Conservation (phyloP, 257 asterid genomes). For the Fraxinus anomala region DNA sequence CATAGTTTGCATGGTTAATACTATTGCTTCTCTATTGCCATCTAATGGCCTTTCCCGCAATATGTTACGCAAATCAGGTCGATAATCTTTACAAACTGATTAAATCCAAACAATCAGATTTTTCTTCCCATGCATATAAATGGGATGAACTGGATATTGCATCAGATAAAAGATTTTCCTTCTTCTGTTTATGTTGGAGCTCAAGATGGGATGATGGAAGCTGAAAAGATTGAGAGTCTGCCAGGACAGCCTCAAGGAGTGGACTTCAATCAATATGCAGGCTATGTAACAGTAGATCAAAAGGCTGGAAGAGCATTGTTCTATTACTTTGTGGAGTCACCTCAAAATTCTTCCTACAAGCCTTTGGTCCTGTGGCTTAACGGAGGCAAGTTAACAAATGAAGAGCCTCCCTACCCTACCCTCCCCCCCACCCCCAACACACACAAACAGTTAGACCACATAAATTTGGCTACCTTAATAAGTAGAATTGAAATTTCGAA, state of each 20-base stretch:
- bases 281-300: constrained; percentile 48
- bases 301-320: constrained; percentile 49
- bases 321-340: constrained; percentile 55
- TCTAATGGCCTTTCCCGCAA: neutral
- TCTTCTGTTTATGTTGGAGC: constrained; percentile 27
- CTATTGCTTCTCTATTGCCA: neutral
- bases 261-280: constrained; percentile 48
- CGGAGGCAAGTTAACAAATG: constrained; percentile 38
- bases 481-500: neutral
- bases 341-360: constrained; percentile 34
- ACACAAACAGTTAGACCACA: too few relatives aligned
- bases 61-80: neutral
- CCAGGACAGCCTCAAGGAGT: constrained; percentile 39
- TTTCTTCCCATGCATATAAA: neutral
- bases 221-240: constrained; percentile 26
- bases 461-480: too few relatives aligned
- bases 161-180: constrained; percentile 1
- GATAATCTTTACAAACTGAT: neutral
- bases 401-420: too few relatives aligned
- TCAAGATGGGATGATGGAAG: constrained; percentile 30
- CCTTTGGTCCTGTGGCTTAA: constrained; percentile 59
- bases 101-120: neutral
- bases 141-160: neutral
- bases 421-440: too few relatives aligned
- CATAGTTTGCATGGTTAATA: neutral